A percentile compares a stretch with the other conserved stretches of the same genome.
These are phyloP conservation scores for Pseudogymnoascus sp. DNA, from an alignment of 2,329 filamentous ascomycete species.

Conservation along the genomic window DNA sequence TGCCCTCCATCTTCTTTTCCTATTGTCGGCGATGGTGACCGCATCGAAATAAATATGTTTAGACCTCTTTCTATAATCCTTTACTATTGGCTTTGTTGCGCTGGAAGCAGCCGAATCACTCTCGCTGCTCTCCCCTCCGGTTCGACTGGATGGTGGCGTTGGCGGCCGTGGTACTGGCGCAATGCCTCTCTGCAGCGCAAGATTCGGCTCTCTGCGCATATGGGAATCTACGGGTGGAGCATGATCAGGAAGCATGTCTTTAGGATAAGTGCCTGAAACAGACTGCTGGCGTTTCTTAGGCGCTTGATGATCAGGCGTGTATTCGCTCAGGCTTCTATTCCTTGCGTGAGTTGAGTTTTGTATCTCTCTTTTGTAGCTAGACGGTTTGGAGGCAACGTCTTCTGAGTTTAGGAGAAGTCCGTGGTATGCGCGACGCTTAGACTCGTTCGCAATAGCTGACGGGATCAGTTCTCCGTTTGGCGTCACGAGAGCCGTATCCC, in stretches of 20 bases:
- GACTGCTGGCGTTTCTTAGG: conserved; percentile 64
- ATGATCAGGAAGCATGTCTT: conserved; percentile 37
- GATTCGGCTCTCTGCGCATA: conserved; percentile 70
- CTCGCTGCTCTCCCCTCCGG: conserved; percentile 42
- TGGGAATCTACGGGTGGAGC: conserved; percentile 44
- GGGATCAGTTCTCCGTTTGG: conserved; percentile 46
- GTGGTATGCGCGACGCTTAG: conserved; percentile 52
- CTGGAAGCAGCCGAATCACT: conserved; percentile 42
- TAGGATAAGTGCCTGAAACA: conserved; percentile 55
- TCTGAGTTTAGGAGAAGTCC: conserved; percentile 32
- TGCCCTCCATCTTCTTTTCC: conserved; percentile 70
- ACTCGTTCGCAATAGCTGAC: conserved; percentile 43
- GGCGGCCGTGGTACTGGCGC: conserved; percentile 56
- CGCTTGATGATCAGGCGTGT: conserved; percentile 65
- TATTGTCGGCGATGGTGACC: conserved; percentile 56
- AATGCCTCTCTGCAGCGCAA: conserved; percentile 72
- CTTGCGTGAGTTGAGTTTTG: conserved; percentile 31
- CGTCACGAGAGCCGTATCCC: conserved; percentile 43
- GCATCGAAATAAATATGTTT: conserved; percentile 63
- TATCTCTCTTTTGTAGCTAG: conserved; percentile 10
- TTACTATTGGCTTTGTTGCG: conserved; percentile 28
- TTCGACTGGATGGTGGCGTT: conserved; percentile 78
- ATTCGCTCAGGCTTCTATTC: conserved; percentile 84
- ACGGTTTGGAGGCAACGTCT: conserved; percentile 18
- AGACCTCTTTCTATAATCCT: conserved; percentile 29